Evolutionary conservation across 768 basidiomycete species (phyloP).

Genomic region (Hortiboletus campestris): DNA sequence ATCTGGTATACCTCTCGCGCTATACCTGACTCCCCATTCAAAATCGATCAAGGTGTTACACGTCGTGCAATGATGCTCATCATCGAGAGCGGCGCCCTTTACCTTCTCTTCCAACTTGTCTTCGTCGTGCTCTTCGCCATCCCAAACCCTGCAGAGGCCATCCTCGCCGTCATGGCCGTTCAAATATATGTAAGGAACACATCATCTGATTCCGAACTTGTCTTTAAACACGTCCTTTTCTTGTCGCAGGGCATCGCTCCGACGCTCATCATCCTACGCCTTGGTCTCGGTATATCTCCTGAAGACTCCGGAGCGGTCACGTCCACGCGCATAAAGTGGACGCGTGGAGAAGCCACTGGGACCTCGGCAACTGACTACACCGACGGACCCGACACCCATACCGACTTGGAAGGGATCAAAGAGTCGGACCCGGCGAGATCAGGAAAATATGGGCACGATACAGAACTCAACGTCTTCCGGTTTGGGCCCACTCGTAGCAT

Average conservation of each 20-base stretch:
- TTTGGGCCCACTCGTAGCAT: background rate
- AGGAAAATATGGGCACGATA: background rate
- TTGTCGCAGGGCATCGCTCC: conserved; percentile 33
- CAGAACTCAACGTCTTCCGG: background rate
- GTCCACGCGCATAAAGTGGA: conserved; percentile 29
- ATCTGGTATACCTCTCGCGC: conserved; percentile 33
- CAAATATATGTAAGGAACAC: conserved; percentile 40
- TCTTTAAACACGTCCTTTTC: background rate
- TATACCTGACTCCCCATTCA: conserved; percentile 5
- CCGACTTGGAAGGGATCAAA: conserved; percentile 22
- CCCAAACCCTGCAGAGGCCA: conserved; percentile 33
- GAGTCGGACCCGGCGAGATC: background rate
- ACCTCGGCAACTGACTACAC: conserved; percentile 23
- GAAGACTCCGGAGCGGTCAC: conserved; percentile 16
- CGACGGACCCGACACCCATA: conserved; percentile 11
- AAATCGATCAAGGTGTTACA: conserved; percentile 14
- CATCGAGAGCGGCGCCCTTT: conserved; percentile 41
- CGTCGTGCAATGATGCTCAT: conserved; percentile 34
- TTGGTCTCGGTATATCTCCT: conserved; percentile 31
- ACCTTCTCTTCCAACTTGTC: conserved; percentile 39
- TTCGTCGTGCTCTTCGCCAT: conserved; percentile 40
- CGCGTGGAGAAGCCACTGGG: conserved; percentile 8
- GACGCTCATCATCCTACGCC: conserved; percentile 37
- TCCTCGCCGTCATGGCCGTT: conserved; percentile 37
- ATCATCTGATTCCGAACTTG: background rate